A percentile compares a stretch with the other conserved stretches of the same genome.
phyloP scores from a whole-genome alignment of 1,139 yeast species.

The Pichiaceae sp. region DNA sequence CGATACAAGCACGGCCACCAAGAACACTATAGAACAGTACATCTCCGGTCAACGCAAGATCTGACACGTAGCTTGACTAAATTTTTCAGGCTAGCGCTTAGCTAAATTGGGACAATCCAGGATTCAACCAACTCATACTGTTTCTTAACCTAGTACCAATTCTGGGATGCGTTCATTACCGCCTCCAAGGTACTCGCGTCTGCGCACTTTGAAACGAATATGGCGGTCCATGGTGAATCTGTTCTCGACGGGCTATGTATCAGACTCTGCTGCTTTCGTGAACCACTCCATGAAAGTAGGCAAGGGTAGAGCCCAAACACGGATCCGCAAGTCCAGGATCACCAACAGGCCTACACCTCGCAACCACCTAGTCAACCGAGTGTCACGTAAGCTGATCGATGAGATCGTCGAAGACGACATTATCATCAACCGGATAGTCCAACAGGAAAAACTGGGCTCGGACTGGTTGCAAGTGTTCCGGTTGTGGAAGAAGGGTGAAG shows the following conservation, averaged over 20 bases:
- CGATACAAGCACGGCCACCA: not conserved
- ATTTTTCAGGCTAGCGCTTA: not conserved
- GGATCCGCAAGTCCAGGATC: constrained; percentile 22
- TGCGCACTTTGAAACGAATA: constrained; percentile 21
- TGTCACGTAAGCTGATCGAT: constrained; percentile 16
- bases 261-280: constrained; percentile 24
- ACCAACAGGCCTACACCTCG: constrained; percentile 23
- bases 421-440: constrained; percentile 9
- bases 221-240: constrained; percentile 21
- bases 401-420: constrained; percentile 18
- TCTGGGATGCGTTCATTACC: constrained; percentile 28
- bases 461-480: constrained; percentile 2
- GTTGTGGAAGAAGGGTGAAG: constrained; percentile 2
- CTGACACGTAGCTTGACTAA: not conserved
- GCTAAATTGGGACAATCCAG: too few relatives aligned
- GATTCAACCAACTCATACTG: too few relatives aligned
- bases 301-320: constrained; percentile 17
- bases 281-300: constrained; percentile 12
- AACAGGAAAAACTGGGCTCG: constrained; percentile 5
- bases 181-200: constrained; percentile 25
- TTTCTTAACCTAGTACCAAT: too few relatives aligned
- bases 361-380: constrained; percentile 13
- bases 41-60: not conserved
- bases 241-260: constrained; percentile 23
- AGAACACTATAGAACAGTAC: not conserved